phyloP scores from a whole-genome alignment of 2,329 filamentous ascomycete genomes.

The Apiospora aurea region DNA sequence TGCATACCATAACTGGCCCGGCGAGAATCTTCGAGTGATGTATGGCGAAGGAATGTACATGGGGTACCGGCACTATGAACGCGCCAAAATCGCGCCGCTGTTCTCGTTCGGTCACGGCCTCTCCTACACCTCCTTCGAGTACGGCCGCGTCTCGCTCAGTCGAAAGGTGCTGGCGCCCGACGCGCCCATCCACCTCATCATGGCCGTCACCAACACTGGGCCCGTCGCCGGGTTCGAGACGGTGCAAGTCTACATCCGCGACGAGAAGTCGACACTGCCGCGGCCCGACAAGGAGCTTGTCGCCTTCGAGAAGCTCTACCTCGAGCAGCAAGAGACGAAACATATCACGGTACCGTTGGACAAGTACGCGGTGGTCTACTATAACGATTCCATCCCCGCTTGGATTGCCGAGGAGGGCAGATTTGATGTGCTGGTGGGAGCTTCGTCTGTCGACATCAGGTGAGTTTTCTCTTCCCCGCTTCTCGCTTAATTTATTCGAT shows the following conservation, averaged over 20 bases:
- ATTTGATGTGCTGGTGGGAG: conserved; percentile 67
- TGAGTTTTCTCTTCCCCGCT: conserved; percentile 43
- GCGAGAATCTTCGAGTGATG: conserved; percentile 70
- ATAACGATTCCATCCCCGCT: conserved; percentile 61
- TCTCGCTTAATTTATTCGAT: conserved; percentile 30
- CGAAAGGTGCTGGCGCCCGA: conserved; percentile 47
- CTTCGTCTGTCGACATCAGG: conserved; percentile 69
- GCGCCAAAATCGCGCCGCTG: conserved; percentile 62
- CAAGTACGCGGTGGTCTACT: conserved; percentile 65
- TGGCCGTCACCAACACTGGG: conserved; percentile 64
- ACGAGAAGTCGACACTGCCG: conserved; percentile 67
- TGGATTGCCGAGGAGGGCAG: conserved; percentile 73
- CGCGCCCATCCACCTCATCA: conserved; percentile 51
- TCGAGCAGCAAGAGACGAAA: conserved; percentile 63
- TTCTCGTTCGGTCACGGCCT: conserved; percentile 80
- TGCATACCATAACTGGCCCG: conserved; percentile 76
- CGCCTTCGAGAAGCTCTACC: conserved; percentile 70
- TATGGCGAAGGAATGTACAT: conserved; percentile 79
- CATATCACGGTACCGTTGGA: conserved; percentile 55
- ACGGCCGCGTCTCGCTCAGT: conserved; percentile 63
- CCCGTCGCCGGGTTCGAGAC: conserved; percentile 64
- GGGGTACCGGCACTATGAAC: conserved; percentile 77
- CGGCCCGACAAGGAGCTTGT: conserved; percentile 75
- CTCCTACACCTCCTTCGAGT: conserved; percentile 74
- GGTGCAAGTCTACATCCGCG: conserved; percentile 73